Percentiles rank a stretch among this genome's conserved stretches.
Evolutionary conservation across 805 yeast genomes (phyloP).

Genomic region (Zygotorulaspora danielsina): DNA sequence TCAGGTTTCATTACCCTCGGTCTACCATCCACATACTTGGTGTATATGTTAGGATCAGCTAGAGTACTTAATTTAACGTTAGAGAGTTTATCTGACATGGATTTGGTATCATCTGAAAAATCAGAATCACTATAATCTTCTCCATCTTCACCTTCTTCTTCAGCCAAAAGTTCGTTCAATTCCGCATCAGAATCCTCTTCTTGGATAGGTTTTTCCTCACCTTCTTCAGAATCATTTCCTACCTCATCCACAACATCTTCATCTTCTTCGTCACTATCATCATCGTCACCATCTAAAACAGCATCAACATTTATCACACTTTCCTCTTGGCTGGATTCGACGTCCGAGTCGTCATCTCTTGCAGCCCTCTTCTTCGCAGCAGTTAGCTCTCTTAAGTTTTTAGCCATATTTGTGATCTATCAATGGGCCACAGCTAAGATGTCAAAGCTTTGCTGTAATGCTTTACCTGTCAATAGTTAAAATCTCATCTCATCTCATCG

Average conservation of each 20-base stretch:
- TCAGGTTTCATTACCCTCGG: conserved; percentile 80
- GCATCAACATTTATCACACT: conserved; percentile 21
- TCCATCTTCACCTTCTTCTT: conserved; percentile 37
- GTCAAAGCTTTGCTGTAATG: too few relatives aligned
- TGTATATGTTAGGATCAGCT: conserved; percentile 42
- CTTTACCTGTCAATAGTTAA: neutral
- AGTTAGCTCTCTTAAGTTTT: conserved; percentile 5
- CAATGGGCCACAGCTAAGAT: neutral
- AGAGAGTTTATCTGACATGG: conserved; percentile 52
- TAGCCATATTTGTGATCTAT: conserved; percentile 7
- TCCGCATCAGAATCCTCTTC: conserved; percentile 58
- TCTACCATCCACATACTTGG: conserved; percentile 71
- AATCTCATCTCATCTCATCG: conserved; percentile 24
- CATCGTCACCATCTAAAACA: conserved; percentile 27
- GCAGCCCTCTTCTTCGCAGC: conserved; percentile 24
- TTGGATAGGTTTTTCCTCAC: too few relatives aligned
- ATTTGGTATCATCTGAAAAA: conserved; percentile 40
- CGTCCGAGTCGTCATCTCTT: conserved; percentile 37
- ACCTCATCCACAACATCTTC: conserved; percentile 21
- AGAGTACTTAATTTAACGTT: conserved; percentile 51
- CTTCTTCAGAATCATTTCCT: conserved; percentile 16
- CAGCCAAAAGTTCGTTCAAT: conserved; percentile 55
- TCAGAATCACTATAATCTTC: conserved; percentile 33
- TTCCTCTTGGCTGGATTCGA: conserved; percentile 16
- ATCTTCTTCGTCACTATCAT: conserved; percentile 15